A percentile compares a stretch with the other conserved stretches of the same genome.
Conservation (phyloP, 345 rosid species). For the Aethionema arabicum region DNA sequence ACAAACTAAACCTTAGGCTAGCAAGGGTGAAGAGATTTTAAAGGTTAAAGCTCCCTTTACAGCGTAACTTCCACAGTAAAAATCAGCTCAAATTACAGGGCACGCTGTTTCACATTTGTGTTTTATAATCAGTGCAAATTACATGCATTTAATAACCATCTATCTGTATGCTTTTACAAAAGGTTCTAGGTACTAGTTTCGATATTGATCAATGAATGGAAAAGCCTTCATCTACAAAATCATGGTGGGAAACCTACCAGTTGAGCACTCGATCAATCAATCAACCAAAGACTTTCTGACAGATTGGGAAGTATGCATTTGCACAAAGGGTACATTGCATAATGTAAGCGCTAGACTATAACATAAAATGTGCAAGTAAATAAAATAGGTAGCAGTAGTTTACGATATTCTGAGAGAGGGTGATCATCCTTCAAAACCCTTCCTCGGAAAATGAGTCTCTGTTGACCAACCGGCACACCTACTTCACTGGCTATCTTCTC, state of each 20-base stretch:
- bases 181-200: constrained; percentile 3
- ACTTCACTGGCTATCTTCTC: constrained; percentile 69
- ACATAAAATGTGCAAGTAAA: not conserved
- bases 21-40: not conserved
- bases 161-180: not conserved
- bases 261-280: not conserved
- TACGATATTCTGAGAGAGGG: constrained; percentile 89
- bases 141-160: not conserved
- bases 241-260: not conserved
- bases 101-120: not conserved
- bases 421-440: constrained; percentile 89
- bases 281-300: not conserved
- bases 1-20: constrained; percentile 13
- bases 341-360: constrained; percentile 15
- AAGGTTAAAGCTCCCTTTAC: not conserved
- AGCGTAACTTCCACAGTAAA: not conserved
- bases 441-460: constrained; percentile 88
- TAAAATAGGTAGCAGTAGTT: constrained; percentile 39
- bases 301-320: constrained; percentile 6
- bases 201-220: constrained; percentile 1
- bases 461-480: constrained; percentile 88
- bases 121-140: not conserved
- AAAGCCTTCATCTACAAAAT: constrained; percentile 14
- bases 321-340: constrained; percentile 6
- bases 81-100: not conserved